phyloP scores from a whole-genome alignment of 2,329 filamentous ascomycete species.

The Sclerotinia glacialis region DNA sequence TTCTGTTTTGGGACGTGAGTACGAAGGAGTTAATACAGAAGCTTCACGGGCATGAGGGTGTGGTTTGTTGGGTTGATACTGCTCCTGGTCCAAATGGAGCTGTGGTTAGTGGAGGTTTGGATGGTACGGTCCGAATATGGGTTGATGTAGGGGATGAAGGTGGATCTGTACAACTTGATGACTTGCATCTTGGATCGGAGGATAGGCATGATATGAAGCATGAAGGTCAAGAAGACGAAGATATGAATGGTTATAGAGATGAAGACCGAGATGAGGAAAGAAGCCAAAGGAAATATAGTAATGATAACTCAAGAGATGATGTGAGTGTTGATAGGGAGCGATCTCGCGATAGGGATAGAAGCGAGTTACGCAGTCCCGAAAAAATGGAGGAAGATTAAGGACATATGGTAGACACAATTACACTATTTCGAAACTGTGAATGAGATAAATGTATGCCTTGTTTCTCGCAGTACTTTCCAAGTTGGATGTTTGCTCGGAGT shows the following conservation, averaged over 20 bases:
- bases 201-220: conserved; percentile 14
- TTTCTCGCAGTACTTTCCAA: background rate
- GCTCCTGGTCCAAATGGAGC: conserved; percentile 50
- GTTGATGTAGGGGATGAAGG: conserved; percentile 43
- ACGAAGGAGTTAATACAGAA: conserved; percentile 79
- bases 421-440: no score
- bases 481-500: no score
- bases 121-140: conserved; percentile 62
- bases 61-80: conserved; percentile 66
- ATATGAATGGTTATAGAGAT: conserved; percentile 23
- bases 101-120: conserved; percentile 60
- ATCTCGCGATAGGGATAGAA: conserved; percentile 14
- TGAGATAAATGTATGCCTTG: no score
- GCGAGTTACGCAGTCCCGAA: conserved; percentile 21
- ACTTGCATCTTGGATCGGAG: conserved; percentile 25
- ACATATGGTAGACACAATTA: background rate
- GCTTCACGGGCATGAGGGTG: conserved; percentile 52
- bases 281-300: conserved; percentile 24
- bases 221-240: conserved; percentile 24
- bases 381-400: conserved; percentile 28
- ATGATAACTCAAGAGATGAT: conserved; percentile 34
- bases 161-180: conserved; percentile 23
- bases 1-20: conserved; percentile 87
- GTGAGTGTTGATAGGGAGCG: conserved; percentile 23
- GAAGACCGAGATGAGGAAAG: conserved; percentile 24